phyloP scores from a whole-genome alignment of 164 flowering plant genomes.

The Chloranthus sessilifolius region DNA sequence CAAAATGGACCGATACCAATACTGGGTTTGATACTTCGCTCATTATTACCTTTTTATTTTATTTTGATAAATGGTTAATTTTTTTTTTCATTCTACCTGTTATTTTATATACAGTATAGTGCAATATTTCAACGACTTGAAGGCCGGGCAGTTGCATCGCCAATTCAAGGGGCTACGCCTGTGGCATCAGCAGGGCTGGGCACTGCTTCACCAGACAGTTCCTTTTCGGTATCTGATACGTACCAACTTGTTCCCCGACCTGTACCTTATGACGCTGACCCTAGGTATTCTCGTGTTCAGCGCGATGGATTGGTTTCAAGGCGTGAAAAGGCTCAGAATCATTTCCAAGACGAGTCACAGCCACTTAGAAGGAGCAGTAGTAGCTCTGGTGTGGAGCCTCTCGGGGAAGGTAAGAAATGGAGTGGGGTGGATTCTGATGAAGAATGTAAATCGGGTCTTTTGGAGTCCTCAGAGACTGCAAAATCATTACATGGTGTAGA shows the following conservation, averaged over 20 bases:
- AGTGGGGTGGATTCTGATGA: constrained; percentile 37
- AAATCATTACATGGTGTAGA: constrained; percentile 30
- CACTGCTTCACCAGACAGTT: constrained; percentile 25
- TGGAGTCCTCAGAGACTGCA: constrained; percentile 35
- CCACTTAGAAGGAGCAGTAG: constrained; percentile 31
- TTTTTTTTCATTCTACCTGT: not conserved
- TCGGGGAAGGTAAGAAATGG: constrained; percentile 39
- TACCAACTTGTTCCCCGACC: constrained; percentile 27
- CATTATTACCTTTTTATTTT: constrained; percentile 1
- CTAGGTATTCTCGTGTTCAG: constrained; percentile 49
- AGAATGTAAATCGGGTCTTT: constrained; percentile 25
- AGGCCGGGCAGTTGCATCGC: constrained; percentile 31
- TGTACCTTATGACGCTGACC: constrained; percentile 36
- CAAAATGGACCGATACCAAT: no score
- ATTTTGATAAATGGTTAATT: not conserved
- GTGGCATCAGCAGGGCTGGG: constrained; percentile 29
- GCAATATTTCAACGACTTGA: constrained; percentile 44
- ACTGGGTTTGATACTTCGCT: no score
- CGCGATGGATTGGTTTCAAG: constrained; percentile 53
- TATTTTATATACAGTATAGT: constrained; percentile 33
- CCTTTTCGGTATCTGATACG: constrained; percentile 21
- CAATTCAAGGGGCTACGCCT: constrained; percentile 32
- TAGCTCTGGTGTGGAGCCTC: constrained; percentile 23
- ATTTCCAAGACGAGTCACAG: constrained; percentile 59
- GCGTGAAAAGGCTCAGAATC: constrained; percentile 48